Base-by-base conservation (phyloP, 176 grass and related monocot genomes). In the Tillandsia leiboldiana region DNA sequence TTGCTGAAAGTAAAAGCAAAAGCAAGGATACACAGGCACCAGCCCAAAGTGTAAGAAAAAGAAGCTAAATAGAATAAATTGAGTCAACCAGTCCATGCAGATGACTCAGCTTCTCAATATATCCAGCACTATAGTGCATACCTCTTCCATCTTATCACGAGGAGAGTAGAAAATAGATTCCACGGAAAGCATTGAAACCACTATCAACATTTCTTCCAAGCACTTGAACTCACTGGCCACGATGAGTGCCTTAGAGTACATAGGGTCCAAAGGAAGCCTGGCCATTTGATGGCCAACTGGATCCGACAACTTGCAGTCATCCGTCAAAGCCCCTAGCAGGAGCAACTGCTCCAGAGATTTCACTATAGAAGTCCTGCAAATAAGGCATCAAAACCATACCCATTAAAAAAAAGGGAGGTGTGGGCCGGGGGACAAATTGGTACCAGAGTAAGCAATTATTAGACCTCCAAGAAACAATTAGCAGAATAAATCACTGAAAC, bases 151-250 rank as follows among this genome's bases (percentile, higher is more conserved):
- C 75, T 87, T 97, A 26, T 97, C 93, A 8, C 79, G 89, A 17
- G 84, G 82, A n/a, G 74, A 85, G 56, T 90, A 92, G 74, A 97
- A 97, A 77, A 97, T 92, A 27, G 89, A 92, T 71, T 97, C 93
- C 69, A 97, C 89, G 12, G 93, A 97, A 80, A 97, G 83, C 93
- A 97, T 92, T 27, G 93, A 89, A 66, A 97, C 93, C 49, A 90
- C 86, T 82, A 97, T 92, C 59, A 92, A 59, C 93, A 97, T 97
- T 84, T 97, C 93, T 92, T 97, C 89, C 77, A 90, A 74, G 82
- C 93, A 97, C 78, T 90, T 92, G 67, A 92, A 87, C 58, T 97
- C 66, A 8, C 18, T 87, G 26, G 93, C 76, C 72, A 97, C 70
- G 57, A 97, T 87, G 54, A 97, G 70, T 63, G 89, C 83, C 72